Conservation (phyloP, 1,284 basidiomycete genomes). For the Malassezia slooffiae region DNA sequence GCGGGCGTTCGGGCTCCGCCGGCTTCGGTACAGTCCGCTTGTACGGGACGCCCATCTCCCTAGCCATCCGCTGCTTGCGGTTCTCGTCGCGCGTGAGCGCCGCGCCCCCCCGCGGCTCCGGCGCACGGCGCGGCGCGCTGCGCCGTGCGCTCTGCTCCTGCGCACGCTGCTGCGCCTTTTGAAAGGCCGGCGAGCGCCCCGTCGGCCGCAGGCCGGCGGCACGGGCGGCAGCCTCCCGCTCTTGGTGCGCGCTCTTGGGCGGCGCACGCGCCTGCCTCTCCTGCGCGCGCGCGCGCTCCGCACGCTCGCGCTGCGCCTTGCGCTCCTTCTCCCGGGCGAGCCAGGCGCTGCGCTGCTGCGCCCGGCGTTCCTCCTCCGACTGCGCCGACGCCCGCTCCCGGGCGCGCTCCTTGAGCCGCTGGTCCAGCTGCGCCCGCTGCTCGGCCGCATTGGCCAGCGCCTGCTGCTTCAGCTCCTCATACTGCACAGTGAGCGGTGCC, state of each 20-base stretch:
- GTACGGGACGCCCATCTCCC: conserved; percentile 12
- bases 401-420: conserved; percentile 1
- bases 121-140: too few species aligned
- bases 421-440: conserved; percentile 5
- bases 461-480: conserved; percentile 9
- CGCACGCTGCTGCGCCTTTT: conserved; percentile 8
- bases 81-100: conserved; percentile 16
- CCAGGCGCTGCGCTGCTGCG: conserved; percentile 5
- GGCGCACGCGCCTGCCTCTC: conserved; percentile 1
- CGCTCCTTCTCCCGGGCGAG: conserved; percentile 3
- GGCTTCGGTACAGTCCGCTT: background rate
- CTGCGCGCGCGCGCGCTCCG: background rate
- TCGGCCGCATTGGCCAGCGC: conserved; percentile 3
- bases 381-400: conserved; percentile 1
- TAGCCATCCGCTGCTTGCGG: conserved; percentile 13
- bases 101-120: background rate
- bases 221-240: conserved; percentile 5
- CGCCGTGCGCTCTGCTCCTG: conserved; percentile 3
- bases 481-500: too few species aligned
- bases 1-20: background rate
- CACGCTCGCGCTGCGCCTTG: background rate
- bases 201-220: background rate
- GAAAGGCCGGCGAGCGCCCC: conserved; percentile 5
- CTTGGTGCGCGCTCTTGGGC: background rate
- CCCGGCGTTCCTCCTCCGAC: background rate